Base-by-base conservation (phyloP, 1,284 basidiomycete species). In the Ustilago trichophora region DNA sequence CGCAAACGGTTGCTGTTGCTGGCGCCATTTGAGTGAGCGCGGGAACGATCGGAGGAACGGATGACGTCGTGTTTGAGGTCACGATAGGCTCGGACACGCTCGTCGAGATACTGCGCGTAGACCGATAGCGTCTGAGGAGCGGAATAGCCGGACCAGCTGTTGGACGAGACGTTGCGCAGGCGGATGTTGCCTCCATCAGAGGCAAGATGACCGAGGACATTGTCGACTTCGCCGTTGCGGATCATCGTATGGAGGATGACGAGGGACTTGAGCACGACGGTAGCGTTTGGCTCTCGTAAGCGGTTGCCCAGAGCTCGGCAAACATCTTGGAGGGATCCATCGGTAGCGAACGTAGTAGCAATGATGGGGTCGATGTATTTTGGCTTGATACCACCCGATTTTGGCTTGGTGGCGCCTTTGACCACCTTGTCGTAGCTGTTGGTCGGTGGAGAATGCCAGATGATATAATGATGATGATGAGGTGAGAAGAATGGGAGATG, bases 191-290 rank as follows among this genome's bases (percentile, higher is more conserved):
- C 91, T 26, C 53, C 43, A 16, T 78, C 75, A 10, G 62, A 52
- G 5, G 91, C 89, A 16, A 97, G 86, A 79, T 92, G 90, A 11
- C 87, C 85, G 27, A 98, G 87, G 7, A 98, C 88, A 73, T 92
- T 91, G 83, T 97, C 93, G 13, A 94, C 93, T 12, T 91, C 87
- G 15, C 93, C 94, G 60, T 92, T 92, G 25, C 94, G 88, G 78
- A 98, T 91, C 89, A 98, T 91, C 26, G 90, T 93, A 82, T 99
- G 95, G 18, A 98, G 84, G 6, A 96, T 91, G 76, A 98, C 89
- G 72, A 98, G 85, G 0, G 93, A 91, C 80, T 98, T 98, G 88
- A 98, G 96, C 15, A 93, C 93, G 80, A 95, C 93, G 46, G 93
- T 88, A 26, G 88, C 88, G 81, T 95, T 97, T 19, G 92, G 89